Conservation (phyloP, 75 land plant species). For the Adiantum capillusveneris region DNA sequence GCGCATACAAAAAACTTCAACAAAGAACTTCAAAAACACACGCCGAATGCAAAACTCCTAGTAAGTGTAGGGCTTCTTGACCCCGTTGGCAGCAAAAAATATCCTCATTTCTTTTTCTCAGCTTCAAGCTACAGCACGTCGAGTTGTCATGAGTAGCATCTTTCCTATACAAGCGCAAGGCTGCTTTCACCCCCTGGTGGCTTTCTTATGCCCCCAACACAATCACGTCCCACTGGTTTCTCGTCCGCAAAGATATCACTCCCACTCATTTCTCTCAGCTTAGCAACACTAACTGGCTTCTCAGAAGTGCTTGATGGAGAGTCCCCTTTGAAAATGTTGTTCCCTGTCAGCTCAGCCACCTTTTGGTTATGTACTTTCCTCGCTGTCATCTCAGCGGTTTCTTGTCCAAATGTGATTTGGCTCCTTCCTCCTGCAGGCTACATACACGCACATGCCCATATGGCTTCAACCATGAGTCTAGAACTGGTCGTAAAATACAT, state of each 20-base stretch:
- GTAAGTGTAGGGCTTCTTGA: too few species aligned
- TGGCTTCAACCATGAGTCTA: neutral
- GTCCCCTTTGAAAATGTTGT: conserved; percentile 33
- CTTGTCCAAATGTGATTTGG: conserved; percentile 35
- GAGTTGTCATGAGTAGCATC: too few species aligned
- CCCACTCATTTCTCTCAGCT: conserved; percentile 45
- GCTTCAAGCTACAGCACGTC: too few species aligned
- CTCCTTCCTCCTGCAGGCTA: conserved; percentile 50
- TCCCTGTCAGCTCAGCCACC: conserved; percentile 38
- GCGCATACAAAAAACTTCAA: too few species aligned
- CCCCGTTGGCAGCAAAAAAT: too few species aligned
- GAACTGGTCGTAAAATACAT: neutral
- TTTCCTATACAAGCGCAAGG: conserved; percentile 27
- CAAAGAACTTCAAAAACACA: too few species aligned
- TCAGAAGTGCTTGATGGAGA: conserved; percentile 10
- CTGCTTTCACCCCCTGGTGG: conserved; percentile 53
- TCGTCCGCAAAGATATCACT: conserved; percentile 50
- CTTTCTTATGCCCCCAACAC: conserved; percentile 37
- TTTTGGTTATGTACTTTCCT: conserved; percentile 35
- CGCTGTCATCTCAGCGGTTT: conserved; percentile 9
- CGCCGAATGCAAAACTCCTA: too few species aligned
- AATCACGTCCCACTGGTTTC: conserved; percentile 27
- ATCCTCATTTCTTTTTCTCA: too few species aligned
- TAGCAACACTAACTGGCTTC: conserved; percentile 28
- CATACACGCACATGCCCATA: neutral